phyloP scores from a whole-genome alignment of 495 filamentous ascomycete genomes.

The Penicillium bialowiezense region DNA sequence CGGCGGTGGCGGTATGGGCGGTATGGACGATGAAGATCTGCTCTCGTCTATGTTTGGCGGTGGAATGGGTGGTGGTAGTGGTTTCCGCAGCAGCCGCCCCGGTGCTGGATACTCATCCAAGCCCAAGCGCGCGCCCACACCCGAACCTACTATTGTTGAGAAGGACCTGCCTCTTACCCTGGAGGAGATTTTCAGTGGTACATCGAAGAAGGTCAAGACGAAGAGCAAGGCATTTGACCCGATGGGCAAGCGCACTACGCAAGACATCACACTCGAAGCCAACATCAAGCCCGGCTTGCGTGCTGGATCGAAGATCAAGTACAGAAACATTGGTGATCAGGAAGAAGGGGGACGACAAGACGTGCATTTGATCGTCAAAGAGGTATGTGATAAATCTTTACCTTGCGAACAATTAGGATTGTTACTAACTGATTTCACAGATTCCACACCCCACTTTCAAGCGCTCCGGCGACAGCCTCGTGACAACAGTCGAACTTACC shows the following conservation, averaged over 20 bases:
- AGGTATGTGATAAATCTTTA: constrained; percentile 58
- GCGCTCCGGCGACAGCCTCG: constrained; percentile 82
- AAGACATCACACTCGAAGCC: constrained; percentile 89
- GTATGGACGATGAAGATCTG: constrained; percentile 53
- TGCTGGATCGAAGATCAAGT: constrained; percentile 96
- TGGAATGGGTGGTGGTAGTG: constrained; percentile 39
- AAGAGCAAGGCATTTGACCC: constrained; percentile 91
- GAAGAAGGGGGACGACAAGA: constrained; percentile 97
- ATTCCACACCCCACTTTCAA: constrained; percentile 79
- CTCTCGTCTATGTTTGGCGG: constrained; percentile 42
- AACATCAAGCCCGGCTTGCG: constrained; percentile 93
- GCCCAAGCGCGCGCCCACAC: constrained; percentile 53
- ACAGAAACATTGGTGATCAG: constrained; percentile 91
- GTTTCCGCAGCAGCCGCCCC: constrained; percentile 28
- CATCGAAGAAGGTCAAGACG: constrained; percentile 93
- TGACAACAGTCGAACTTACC: constrained; percentile 70
- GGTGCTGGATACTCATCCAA: constrained; percentile 40
- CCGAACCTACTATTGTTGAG: constrained; percentile 88
- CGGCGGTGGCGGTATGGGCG: constrained; percentile 44
- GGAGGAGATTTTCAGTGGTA: constrained; percentile 82
- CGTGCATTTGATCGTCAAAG: constrained; percentile 87
- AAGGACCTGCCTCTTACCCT: constrained; percentile 75
- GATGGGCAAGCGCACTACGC: constrained; percentile 75
- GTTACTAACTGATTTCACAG: constrained; percentile 45
- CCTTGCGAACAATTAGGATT: background rate